A percentile compares a stretch with the other conserved stretches of the same genome.
phyloP scores from a whole-genome alignment of 78 protist species.

The Pigoraptor vietnamica region DNA sequence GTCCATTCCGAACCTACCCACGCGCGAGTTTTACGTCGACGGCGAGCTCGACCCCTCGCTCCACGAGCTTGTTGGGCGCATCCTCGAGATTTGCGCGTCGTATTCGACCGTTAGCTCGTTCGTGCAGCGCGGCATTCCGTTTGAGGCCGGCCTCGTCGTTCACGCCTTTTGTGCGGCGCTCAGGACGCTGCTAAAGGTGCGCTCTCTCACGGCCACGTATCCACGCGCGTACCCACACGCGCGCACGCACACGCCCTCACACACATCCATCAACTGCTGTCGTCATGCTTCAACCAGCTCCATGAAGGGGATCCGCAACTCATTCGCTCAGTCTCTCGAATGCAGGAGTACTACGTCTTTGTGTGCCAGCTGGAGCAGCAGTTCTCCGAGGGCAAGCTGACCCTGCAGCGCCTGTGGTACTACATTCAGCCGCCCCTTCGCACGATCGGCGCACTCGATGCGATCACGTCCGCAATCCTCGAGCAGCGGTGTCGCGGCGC shows the following conservation, averaged over 20 bases:
- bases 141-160: conserved; percentile 37
- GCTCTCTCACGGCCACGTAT: not conserved
- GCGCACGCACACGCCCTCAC: too few relatives aligned
- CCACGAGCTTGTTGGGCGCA: conserved; percentile 26
- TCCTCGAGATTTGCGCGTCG: not conserved
- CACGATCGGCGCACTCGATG: conserved; percentile 24
- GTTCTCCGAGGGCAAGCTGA: not conserved
- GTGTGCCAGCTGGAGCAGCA: conserved; percentile 53
- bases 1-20: not conserved
- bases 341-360: conserved; percentile 35
- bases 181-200: conserved; percentile 9
- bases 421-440: conserved; percentile 48
- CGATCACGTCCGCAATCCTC: not conserved
- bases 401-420: conserved; percentile 58
- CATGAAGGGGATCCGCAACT: too few relatives aligned
- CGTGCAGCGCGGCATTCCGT: not conserved
- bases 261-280: too few relatives aligned
- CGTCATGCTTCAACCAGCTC: too few relatives aligned
- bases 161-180: conserved; percentile 64
- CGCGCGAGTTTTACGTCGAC: not conserved
- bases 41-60: conserved; percentile 2
- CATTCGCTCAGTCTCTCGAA: not conserved
- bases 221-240: too few relatives aligned
- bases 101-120: not conserved
- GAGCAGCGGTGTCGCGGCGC: conserved; percentile 14